Evolutionary conservation across 1,139 yeast species (phyloP).

Genomic region (Chernovozyma sophiae-reginae): DNA sequence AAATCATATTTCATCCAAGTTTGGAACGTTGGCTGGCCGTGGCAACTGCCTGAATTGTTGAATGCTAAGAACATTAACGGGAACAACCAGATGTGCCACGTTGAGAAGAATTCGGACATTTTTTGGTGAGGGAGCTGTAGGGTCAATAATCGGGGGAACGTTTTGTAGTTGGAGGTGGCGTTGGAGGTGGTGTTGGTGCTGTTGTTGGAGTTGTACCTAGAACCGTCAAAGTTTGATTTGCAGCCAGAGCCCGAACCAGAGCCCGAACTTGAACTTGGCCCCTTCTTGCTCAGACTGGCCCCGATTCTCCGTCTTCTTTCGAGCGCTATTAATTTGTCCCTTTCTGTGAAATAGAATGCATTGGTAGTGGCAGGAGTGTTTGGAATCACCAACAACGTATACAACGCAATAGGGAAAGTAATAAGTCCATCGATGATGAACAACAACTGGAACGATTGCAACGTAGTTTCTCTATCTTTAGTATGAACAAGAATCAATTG

Average conservation of each 20-base stretch:
- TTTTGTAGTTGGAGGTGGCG: too few species aligned
- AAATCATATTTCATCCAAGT: constrained; percentile 49
- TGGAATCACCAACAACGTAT: constrained; percentile 38
- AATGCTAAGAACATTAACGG: constrained; percentile 46
- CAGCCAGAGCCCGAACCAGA: too few species aligned
- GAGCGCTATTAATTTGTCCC: constrained; percentile 28
- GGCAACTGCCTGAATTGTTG: constrained; percentile 44
- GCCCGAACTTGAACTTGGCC: neutral
- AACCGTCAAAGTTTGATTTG: neutral
- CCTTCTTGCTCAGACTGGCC: constrained; percentile 15
- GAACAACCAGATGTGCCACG: constrained; percentile 49
- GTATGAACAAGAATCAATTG: constrained; percentile 33
- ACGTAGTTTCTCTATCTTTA: constrained; percentile 2
- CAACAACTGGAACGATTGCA: constrained; percentile 47
- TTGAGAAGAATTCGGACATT: constrained; percentile 25
- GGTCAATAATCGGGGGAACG: too few species aligned
- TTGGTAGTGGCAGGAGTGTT: constrained; percentile 40
- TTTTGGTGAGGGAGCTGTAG: too few species aligned
- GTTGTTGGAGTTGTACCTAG: neutral
- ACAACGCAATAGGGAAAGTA: constrained; percentile 45
- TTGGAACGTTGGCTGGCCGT: constrained; percentile 46
- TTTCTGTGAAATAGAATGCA: constrained; percentile 31
- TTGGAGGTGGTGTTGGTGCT: too few species aligned
- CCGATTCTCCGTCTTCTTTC: constrained; percentile 37
- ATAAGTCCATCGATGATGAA: constrained; percentile 51